Evolutionary conservation across 208 protist species (phyloP).

Genomic region (Leishmania lainsoni): DNA sequence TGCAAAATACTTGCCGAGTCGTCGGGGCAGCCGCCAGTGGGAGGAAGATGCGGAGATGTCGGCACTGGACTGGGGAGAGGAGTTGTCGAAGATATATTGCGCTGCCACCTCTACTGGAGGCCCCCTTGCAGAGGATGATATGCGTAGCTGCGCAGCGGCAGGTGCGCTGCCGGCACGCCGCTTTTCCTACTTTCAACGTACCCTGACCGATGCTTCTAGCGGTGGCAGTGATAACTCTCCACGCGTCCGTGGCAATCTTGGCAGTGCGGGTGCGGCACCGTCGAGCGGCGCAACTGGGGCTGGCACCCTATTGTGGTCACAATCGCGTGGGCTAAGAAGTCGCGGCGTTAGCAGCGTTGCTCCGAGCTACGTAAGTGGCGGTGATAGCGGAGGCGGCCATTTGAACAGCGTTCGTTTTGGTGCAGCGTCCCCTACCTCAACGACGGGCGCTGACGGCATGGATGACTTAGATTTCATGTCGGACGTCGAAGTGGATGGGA

Average conservation of each 20-base stretch:
- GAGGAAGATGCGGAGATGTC: constrained; percentile 29
- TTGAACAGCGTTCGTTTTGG: not conserved
- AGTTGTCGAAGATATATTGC: not conserved
- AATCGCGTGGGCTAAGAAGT: constrained; percentile 6
- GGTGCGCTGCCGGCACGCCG: not conserved
- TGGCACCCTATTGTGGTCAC: not conserved
- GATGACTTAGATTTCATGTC: constrained; percentile 29
- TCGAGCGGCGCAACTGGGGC: not conserved
- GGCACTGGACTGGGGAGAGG: constrained; percentile 15
- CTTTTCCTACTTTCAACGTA: constrained; percentile 11
- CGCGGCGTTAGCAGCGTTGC: not conserved
- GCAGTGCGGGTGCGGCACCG: not conserved
- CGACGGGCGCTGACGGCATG: constrained; percentile 1
- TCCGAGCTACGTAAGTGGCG: not conserved
- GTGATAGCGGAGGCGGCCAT: not conserved
- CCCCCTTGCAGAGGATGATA: not conserved
- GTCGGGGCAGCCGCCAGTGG: not conserved
- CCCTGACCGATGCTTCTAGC: not conserved
- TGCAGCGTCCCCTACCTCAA: not conserved
- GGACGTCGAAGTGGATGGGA: constrained; percentile 26
- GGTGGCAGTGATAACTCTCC: not conserved
- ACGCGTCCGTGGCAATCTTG: not conserved
- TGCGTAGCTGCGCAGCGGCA: not conserved
- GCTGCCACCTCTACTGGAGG: not conserved
- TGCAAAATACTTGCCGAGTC: not conserved